Percentiles rank a stretch among this genome's conserved stretches.
phyloP scores from a whole-genome alignment of 148 eudicot genomes.

The Salicornia ramosissima region DNA sequence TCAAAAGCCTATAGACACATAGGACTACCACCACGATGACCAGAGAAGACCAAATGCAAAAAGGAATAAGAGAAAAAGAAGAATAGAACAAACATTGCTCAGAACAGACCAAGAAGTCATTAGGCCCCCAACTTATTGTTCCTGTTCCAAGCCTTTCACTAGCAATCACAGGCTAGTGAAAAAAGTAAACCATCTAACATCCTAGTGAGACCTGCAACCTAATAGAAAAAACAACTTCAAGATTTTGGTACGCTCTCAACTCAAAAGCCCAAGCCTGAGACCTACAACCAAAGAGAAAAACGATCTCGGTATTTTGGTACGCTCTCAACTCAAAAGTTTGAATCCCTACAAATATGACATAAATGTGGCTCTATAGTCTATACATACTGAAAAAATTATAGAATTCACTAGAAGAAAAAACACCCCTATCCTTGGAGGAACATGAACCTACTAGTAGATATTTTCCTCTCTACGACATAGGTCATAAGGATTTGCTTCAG shows the following conservation, averaged over 20 bases:
- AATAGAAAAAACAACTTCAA: neutral
- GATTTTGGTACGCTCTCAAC: neutral
- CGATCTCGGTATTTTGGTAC: neutral
- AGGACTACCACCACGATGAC: neutral
- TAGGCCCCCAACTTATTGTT: neutral
- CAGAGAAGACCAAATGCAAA: neutral
- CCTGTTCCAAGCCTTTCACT: neutral
- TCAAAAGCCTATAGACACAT: neutral
- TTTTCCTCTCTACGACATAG: no score
- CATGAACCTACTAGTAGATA: no score
- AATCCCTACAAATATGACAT: no score
- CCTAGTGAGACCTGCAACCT: neutral
- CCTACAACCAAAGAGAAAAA: neutral
- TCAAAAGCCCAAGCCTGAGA: no score
- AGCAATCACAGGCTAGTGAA: neutral
- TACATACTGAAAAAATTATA: no score
- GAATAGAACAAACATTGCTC: neutral
- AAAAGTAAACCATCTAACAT: neutral
- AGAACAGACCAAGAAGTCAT: slow-evolving; percentile 5
- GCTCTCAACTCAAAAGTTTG: neutral
- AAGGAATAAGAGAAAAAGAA: neutral
- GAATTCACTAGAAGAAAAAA: no score
- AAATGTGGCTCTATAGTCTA: no score
- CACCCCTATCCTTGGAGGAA: no score
- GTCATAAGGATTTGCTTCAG: no score